These are phyloP conservation scores for Silene uniflora DNA, from an alignment of 148 eudicot species.

Conservation along the genomic window DNA sequence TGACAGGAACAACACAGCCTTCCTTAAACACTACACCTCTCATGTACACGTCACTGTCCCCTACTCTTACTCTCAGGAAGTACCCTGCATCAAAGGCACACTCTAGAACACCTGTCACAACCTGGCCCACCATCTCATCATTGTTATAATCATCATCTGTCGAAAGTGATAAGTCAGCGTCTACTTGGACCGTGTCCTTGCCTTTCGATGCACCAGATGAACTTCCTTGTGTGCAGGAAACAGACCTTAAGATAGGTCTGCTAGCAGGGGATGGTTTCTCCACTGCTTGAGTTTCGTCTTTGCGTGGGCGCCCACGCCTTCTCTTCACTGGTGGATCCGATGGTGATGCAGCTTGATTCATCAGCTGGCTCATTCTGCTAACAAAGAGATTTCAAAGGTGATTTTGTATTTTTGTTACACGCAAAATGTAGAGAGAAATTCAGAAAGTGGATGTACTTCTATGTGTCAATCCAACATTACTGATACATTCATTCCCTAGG, in stretches of 20 bases:
- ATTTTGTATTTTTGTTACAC: no score
- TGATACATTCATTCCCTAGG: no score
- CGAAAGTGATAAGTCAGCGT: background rate
- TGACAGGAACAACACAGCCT: constrained; percentile 38
- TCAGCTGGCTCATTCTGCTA: constrained; percentile 27
- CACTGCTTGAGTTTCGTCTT: constrained; percentile 28
- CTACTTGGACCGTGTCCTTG: constrained; percentile 18
- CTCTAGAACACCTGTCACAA: constrained; percentile 46
- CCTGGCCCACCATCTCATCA: constrained; percentile 43
- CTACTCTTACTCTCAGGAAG: constrained; percentile 37
- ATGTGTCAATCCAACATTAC: no score
- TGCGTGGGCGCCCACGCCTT: constrained; percentile 54
- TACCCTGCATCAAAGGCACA: constrained; percentile 51
- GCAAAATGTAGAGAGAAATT: no score
- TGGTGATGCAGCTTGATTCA: constrained; percentile 7
- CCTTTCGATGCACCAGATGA: constrained; percentile 18
- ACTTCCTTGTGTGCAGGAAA: constrained; percentile 7
- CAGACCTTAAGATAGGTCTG: constrained; percentile 11
- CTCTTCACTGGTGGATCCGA: constrained; percentile 36
- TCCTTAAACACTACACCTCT: constrained; percentile 46
- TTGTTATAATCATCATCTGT: constrained; percentile 1
- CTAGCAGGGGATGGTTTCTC: constrained; percentile 6
- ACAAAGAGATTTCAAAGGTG: background rate
- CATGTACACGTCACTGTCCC: constrained; percentile 19
- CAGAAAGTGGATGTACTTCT: no score